Evolutionary conservation across 2,329 filamentous ascomycete genomes (phyloP).

Genomic region (Teratosphaeriaceae sp.): DNA sequence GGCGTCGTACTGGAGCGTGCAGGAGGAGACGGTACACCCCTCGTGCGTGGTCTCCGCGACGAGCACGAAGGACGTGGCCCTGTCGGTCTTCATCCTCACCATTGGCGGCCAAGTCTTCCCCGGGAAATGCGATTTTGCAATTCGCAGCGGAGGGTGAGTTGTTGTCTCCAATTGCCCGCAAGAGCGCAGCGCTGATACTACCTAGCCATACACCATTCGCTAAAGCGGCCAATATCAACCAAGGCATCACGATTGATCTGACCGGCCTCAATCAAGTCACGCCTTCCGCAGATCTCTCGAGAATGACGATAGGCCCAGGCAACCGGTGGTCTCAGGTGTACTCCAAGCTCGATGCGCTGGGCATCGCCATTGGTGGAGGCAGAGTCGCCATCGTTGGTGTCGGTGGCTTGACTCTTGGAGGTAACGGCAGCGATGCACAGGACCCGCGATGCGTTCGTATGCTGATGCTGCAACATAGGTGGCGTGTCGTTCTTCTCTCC

Average conservation of each 20-base stretch:
- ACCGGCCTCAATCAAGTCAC: conserved; percentile 33
- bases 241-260: conserved; percentile 39
- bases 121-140: conserved; percentile 17
- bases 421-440: neutral
- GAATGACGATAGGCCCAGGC: conserved; percentile 40
- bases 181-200: neutral
- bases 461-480: conserved; percentile 14
- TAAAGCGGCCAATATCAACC: conserved; percentile 16
- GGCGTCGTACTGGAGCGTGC: conserved; percentile 18
- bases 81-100: conserved; percentile 12
- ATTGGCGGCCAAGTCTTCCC: conserved; percentile 7
- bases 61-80: conserved; percentile 13
- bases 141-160: conserved; percentile 11
- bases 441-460: neutral
- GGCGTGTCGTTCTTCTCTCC: conserved; percentile 46
- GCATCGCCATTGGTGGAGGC: conserved; percentile 39
- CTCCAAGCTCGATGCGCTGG: conserved; percentile 32
- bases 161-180: neutral
- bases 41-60: conserved; percentile 16
- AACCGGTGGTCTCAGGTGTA: conserved; percentile 42
- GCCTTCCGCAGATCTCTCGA: conserved; percentile 28
- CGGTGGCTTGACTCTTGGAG: conserved; percentile 36
- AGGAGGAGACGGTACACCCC: conserved; percentile 12
- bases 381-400: conserved; percentile 39
- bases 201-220: conserved; percentile 12